Evolutionary conservation across 306 rosid species (phyloP).

Genomic region (Senna tora): DNA sequence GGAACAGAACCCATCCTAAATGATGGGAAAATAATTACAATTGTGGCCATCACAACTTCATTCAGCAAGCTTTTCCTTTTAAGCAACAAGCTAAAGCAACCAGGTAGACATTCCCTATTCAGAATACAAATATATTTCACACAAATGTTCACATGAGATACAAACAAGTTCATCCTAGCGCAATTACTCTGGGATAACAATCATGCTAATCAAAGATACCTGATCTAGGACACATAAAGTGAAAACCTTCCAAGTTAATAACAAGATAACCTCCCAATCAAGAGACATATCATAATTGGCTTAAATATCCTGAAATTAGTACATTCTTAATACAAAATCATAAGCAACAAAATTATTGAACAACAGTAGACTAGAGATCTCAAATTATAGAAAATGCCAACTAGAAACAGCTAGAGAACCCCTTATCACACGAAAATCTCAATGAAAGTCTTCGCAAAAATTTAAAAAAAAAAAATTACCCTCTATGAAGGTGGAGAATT

Average conservation of each 20-base stretch:
- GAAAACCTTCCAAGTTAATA: not conserved
- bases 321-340: not conserved
- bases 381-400: not conserved
- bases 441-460: not conserved
- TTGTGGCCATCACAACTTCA: not conserved
- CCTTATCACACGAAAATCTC: not conserved
- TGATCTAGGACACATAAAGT: too few relatives aligned
- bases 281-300: not conserved
- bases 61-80: not conserved
- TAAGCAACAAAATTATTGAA: not conserved
- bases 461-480: too few relatives aligned
- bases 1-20: not conserved
- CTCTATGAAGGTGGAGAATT: constrained; percentile 73
- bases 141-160: not conserved
- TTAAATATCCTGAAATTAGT: not conserved
- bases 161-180: not conserved
- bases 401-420: not conserved
- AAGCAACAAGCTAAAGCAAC: not conserved
- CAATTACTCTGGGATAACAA: not conserved
- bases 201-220: not conserved
- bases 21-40: too few relatives aligned
- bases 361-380: not conserved
- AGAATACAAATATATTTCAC: not conserved
- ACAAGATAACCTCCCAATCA: too few relatives aligned
- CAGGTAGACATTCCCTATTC: not conserved